A percentile compares a stretch with the other conserved stretches of the same genome.
phyloP scores from a whole-genome alignment of 768 basidiomycete species.

The Lactarius akahatsu region DNA sequence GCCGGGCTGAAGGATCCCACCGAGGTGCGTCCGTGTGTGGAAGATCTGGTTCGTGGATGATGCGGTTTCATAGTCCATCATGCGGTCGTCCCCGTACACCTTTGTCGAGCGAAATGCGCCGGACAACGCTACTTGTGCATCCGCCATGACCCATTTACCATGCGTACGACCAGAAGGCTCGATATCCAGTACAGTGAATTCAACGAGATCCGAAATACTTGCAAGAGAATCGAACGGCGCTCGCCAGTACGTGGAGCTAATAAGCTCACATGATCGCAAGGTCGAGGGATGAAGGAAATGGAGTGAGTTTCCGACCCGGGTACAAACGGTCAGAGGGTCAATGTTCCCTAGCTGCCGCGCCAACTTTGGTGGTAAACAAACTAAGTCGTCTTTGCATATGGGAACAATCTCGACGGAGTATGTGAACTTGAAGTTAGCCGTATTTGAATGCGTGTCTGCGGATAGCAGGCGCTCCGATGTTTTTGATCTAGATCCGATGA shows the following conservation, averaged over 20 bases:
- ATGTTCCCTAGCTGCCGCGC: conserved; percentile 87
- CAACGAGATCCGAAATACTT: conserved; percentile 78
- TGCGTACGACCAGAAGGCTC: conserved; percentile 73
- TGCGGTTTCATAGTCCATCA: conserved; percentile 59
- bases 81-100: conserved; percentile 41
- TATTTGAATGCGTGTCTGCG: conserved; percentile 85
- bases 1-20: conserved; percentile 89
- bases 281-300: conserved; percentile 90
- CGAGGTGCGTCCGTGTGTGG: conserved; percentile 96
- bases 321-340: conserved; percentile 81
- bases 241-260: conserved; percentile 86
- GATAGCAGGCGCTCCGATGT: conserved; percentile 93
- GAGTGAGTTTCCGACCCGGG: conserved; percentile 87
- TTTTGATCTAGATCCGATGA: conserved; percentile 62
- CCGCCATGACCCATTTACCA: conserved; percentile 81
- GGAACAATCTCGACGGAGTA: conserved; percentile 97
- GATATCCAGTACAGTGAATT: conserved; percentile 93
- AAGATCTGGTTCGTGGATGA: conserved; percentile 74
- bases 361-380: conserved; percentile 81
- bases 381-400: conserved; percentile 96
- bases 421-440: conserved; percentile 95
- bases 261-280: conserved; percentile 78
- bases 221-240: conserved; percentile 84
- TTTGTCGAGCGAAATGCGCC: conserved; percentile 68
- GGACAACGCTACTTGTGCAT: conserved; percentile 86